phyloP scores from a whole-genome alignment of 2,329 filamentous ascomycete genomes.

The Chrysosporium keratinophilum region DNA sequence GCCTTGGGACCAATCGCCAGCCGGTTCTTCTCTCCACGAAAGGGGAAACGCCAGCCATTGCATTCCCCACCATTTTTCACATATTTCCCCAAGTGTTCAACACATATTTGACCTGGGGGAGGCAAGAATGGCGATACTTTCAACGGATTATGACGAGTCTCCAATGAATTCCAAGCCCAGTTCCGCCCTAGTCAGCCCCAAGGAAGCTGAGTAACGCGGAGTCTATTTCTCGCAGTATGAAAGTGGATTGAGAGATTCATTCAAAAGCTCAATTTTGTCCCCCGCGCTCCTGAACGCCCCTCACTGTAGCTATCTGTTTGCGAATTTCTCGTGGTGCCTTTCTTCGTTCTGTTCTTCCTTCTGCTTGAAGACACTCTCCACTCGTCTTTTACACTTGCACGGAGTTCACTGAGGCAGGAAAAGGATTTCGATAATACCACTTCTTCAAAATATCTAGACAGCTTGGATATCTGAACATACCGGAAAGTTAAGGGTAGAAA shows the following conservation, averaged over 20 bases:
- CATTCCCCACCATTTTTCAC: background rate
- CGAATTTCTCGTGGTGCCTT: background rate
- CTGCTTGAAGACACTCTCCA: background rate
- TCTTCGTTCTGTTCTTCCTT: background rate
- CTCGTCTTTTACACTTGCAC: background rate
- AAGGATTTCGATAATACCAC: background rate
- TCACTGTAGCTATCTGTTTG: background rate
- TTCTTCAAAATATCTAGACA: background rate
- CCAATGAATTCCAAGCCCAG: slow-evolving; percentile 6
- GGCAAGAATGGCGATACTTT: slow-evolving; percentile 17
- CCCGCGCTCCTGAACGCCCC: slow-evolving; percentile 4
- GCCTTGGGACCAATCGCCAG: background rate
- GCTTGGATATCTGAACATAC: background rate
- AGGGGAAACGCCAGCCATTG: background rate
- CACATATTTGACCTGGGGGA: slow-evolving; percentile 22
- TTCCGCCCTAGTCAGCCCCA: background rate
- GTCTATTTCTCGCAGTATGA: slow-evolving; percentile 5
- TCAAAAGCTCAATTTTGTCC: slow-evolving; percentile 15
- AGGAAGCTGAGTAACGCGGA: slow-evolving; percentile 13
- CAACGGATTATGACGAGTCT: background rate
- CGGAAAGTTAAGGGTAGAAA: background rate
- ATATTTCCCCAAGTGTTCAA: background rate
- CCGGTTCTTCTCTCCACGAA: background rate
- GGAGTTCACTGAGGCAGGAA: background rate
- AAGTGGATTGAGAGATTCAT: slow-evolving; percentile 18